These are phyloP conservation scores for Neonectria sp. DNA, from an alignment of 2,329 filamentous ascomycete genomes.

Conservation along the genomic window DNA sequence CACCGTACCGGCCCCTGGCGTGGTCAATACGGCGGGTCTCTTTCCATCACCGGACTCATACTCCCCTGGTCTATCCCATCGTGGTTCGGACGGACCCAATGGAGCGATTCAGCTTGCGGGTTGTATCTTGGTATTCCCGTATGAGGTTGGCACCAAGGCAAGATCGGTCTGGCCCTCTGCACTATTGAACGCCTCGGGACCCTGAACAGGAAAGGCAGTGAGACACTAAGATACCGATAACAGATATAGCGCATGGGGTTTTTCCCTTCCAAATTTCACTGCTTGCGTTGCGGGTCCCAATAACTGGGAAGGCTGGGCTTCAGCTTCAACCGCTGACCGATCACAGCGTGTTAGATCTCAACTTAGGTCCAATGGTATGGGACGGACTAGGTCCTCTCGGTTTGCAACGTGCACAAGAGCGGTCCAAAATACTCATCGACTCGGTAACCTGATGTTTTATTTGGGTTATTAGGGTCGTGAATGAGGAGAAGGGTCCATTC, in stretches of 20 bases:
- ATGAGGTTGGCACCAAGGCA: slow-evolving; percentile 1
- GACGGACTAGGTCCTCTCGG: neutral
- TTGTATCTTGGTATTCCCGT: slow-evolving; percentile 3
- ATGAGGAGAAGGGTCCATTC: neutral
- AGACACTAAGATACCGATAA: neutral
- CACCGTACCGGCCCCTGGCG: neutral
- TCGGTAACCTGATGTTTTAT: neutral
- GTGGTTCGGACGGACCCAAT: neutral
- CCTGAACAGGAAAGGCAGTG: neutral
- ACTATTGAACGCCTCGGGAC: slow-evolving; percentile 31
- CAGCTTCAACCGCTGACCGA: neutral
- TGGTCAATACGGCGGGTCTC: neutral
- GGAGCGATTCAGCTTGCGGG: neutral
- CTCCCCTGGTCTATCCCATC: neutral
- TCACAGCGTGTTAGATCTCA: neutral
- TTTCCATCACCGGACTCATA: neutral
- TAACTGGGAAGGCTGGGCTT: neutral
- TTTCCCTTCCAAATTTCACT: neutral
- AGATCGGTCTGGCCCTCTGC: slow-evolving; percentile 9
- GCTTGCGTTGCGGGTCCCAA: too few species aligned
- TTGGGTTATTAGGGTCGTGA: neutral
- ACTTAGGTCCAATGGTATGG: neutral
- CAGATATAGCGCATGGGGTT: neutral
- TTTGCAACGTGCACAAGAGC: neutral
- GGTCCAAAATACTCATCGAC: neutral